Evolutionary conservation across 2,329 filamentous ascomycete genomes (phyloP), one percentile per base, ranked within the genome.

Genomic region (Thermoascus crustaceus): DNA sequence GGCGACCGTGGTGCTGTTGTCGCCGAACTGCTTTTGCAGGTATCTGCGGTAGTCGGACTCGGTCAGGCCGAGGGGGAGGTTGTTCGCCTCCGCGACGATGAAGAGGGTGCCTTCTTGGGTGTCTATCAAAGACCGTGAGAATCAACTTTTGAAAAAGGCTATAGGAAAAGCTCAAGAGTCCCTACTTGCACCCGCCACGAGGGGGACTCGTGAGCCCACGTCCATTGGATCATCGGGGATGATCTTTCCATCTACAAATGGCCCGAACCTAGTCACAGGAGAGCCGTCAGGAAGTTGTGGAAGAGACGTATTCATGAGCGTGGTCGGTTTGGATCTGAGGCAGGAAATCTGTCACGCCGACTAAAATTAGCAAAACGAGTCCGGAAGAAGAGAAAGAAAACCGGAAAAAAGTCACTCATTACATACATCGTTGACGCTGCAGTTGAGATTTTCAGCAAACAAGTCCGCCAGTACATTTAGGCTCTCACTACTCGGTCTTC

Each of bases 161-260:
- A 31, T 18, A 16, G 6, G 6, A 4, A 4, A 19, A 27, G n/a
- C 5, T n/a, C n/a, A 9, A 11, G 13, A 24, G 17, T 14, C 35
- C 46, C 29, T 46, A 49, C 48, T 50, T 9, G 7, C 47, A 35
- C 48, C 46, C 37, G 48, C 45, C 27, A 49, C 29, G 8, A 39
- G 20, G 8, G 48, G 48, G 19, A 49, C 46, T 30, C 42, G 36
- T 8, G 40, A 31, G 10, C 47, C 47, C 5, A 34, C 32, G n/a
- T 7, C 30, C 11, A 29, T 22, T 3, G 48, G 48, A 9, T 49
- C 35, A 17, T 42, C 30, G 2, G 35, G 17, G 33, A 51, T 41
- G 17, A 47, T 32, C 2, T 38, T 37, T 19, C 48, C 47, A 33
- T 51, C 48, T 4, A 46, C 40, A 21, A 42, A 41, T 6, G 48